These are phyloP conservation scores for Blastosporella zonata DNA, from an alignment of 1,284 basidiomycete species.

Conservation along the genomic window DNA sequence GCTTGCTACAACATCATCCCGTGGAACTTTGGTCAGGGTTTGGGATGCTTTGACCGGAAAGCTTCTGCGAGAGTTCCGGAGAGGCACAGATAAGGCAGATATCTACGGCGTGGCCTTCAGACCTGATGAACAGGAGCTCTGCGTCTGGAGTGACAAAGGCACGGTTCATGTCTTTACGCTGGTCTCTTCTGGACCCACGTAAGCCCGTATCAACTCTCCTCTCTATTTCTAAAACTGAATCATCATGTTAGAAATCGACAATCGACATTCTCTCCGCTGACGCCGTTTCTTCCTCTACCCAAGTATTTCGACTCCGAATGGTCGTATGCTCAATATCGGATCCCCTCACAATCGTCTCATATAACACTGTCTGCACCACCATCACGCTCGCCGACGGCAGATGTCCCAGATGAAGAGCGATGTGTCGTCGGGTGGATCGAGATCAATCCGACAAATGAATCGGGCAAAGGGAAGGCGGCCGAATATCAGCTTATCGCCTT, in stretches of 20 bases:
- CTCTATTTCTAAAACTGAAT: conserved; percentile 15
- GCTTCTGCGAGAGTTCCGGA: conserved; percentile 76
- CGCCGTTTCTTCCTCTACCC: conserved; percentile 78
- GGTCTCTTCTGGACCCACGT: conserved; percentile 61
- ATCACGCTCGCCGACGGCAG: conserved; percentile 53
- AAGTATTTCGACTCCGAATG: conserved; percentile 93
- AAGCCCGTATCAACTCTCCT: conserved; percentile 27
- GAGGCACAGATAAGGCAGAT: conserved; percentile 88
- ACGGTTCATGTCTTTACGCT: conserved; percentile 91
- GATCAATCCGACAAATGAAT: conserved; percentile 41
- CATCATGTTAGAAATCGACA: conserved; percentile 64
- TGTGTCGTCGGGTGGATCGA: conserved; percentile 85
- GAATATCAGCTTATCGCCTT: conserved; percentile 82
- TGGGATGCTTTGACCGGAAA: conserved; percentile 83
- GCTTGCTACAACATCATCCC: conserved; percentile 81
- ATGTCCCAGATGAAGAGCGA: conserved; percentile 76
- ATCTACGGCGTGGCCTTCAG: conserved; percentile 87
- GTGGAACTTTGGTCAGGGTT: conserved; percentile 85
- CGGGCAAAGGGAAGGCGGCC: conserved; percentile 28
- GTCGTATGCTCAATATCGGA: conserved; percentile 91
- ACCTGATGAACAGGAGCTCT: conserved; percentile 76
- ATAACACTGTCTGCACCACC: conserved; percentile 68
- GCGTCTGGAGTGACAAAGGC: conserved; percentile 95
- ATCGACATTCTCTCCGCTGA: conserved; percentile 73
- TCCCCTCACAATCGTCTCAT: conserved; percentile 81